These are phyloP conservation scores for Malus hybrid DNA, from an alignment of 331 rosid species.

Conservation along the genomic window DNA sequence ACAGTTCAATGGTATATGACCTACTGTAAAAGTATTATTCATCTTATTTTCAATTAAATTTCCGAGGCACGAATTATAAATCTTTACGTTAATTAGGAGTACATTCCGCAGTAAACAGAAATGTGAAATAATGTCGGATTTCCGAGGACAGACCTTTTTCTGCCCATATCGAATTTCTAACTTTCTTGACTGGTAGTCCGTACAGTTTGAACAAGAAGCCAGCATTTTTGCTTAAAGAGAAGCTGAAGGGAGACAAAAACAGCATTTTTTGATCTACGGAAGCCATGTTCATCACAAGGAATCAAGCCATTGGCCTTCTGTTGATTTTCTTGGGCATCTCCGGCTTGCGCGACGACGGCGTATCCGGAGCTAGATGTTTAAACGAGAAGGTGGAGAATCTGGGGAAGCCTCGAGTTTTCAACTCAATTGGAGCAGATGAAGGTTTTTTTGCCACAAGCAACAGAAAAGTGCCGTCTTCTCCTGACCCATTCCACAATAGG, in stretches of 20 bases:
- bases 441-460: slow-evolving; percentile 25
- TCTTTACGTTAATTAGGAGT: not conserved
- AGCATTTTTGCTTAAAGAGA: slow-evolving; percentile 21
- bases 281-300: slow-evolving; percentile 33
- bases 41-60: not conserved
- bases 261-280: not conserved
- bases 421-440: not conserved
- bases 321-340: slow-evolving; percentile 35
- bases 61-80: not conserved
- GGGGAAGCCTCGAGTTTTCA: slow-evolving; percentile 9
- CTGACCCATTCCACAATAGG: slow-evolving; percentile 76
- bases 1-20: not conserved
- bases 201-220: slow-evolving; percentile 95
- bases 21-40: not conserved
- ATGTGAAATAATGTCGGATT: not conserved
- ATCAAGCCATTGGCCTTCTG: slow-evolving; percentile 21
- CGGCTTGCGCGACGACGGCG: slow-evolving; percentile 15
- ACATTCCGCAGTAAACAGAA: not conserved
- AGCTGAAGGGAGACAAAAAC: slow-evolving; percentile 10
- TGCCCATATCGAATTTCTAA: slow-evolving; percentile 89
- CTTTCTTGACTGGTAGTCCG: slow-evolving; percentile 87
- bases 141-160: slow-evolving; percentile 54
- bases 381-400: slow-evolving; percentile 18
- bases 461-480: slow-evolving; percentile 59
- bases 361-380: slow-evolving; percentile 30